These are phyloP conservation scores for Hyphopichia fennica DNA, from an alignment of 1,139 yeast species.

Conservation along the genomic window DNA sequence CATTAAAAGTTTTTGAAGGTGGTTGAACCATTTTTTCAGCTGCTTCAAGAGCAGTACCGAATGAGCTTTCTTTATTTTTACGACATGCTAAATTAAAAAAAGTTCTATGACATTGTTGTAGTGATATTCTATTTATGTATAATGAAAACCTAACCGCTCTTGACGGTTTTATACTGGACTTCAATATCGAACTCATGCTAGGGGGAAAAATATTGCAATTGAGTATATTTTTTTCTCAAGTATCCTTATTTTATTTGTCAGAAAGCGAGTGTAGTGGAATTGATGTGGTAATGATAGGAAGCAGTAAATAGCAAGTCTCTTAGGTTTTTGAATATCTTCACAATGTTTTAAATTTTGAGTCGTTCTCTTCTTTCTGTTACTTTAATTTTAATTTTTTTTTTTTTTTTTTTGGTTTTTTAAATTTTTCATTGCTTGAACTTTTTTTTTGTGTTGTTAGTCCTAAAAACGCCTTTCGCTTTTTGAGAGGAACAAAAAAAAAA, in stretches of 20 bases:
- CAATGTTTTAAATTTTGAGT: background rate
- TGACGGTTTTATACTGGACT: background rate
- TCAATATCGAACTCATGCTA: background rate
- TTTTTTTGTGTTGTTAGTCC: background rate
- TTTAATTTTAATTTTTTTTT: background rate
- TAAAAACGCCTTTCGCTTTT: background rate
- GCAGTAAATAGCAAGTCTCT: too few relatives aligned
- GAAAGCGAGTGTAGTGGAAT: too few relatives aligned
- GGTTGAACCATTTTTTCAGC: slow-evolving; percentile 86
- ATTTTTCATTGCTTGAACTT: background rate
- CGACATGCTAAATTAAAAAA: background rate
- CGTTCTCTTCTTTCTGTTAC: background rate
- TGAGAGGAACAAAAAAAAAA: too few relatives aligned
- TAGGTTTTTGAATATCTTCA: too few relatives aligned
- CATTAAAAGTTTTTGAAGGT: slow-evolving; percentile 49
- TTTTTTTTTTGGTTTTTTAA: background rate
- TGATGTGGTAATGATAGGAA: too few relatives aligned
- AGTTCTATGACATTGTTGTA: background rate
- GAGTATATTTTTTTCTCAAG: background rate
- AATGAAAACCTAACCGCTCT: background rate
- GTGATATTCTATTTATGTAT: background rate
- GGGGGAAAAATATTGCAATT: background rate
- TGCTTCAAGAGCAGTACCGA: slow-evolving; percentile 64
- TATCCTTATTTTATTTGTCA: too few relatives aligned
- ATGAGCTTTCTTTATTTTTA: slow-evolving; percentile 13